phyloP scores from a whole-genome alignment of 2,329 filamentous ascomycete genomes.

The Colletotrichum phormii region DNA sequence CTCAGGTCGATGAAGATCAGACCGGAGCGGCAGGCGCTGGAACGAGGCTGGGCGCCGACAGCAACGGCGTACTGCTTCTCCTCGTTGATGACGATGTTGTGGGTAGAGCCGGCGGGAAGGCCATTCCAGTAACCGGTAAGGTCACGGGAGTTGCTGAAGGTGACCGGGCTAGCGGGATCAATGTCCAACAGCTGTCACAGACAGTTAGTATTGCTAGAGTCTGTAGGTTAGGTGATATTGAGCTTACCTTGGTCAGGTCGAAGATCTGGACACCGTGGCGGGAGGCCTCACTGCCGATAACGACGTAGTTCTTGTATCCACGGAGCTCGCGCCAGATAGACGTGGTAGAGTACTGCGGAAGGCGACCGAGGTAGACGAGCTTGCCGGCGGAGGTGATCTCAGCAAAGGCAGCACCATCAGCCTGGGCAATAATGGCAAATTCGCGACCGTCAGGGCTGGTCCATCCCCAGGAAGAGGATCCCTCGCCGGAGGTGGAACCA shows the following conservation, averaged over 20 bases:
- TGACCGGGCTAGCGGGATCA: constrained; percentile 51
- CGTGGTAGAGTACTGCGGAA: constrained; percentile 45
- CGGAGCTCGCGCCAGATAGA: constrained; percentile 49
- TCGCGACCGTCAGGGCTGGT: constrained; percentile 51
- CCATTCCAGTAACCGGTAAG: constrained; percentile 48
- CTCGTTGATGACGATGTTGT: constrained; percentile 62
- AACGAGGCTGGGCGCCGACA: constrained; percentile 51
- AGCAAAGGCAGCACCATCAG: constrained; percentile 57
- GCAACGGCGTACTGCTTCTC: constrained; percentile 57
- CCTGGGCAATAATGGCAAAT: constrained; percentile 39
- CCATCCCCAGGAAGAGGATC: constrained; percentile 55
- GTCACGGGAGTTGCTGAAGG: constrained; percentile 45
- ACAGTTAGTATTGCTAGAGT: constrained; percentile 26
- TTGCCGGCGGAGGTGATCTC: constrained; percentile 55
- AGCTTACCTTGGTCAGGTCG: constrained; percentile 58
- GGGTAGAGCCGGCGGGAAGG: constrained; percentile 48
- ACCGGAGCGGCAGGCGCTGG: constrained; percentile 56
- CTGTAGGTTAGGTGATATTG: constrained; percentile 39
- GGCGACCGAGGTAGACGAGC: constrained; percentile 56
- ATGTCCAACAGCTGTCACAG: constrained; percentile 54
- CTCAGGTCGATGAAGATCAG: constrained; percentile 66
- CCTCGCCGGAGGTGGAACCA: constrained; percentile 50
- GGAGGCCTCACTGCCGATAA: constrained; percentile 53
- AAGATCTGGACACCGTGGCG: constrained; percentile 71
- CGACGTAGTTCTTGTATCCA: constrained; percentile 46